These are phyloP conservation scores for Talaromyces pinophilus DNA, from an alignment of 2,329 filamentous ascomycete species.

Conservation along the genomic window DNA sequence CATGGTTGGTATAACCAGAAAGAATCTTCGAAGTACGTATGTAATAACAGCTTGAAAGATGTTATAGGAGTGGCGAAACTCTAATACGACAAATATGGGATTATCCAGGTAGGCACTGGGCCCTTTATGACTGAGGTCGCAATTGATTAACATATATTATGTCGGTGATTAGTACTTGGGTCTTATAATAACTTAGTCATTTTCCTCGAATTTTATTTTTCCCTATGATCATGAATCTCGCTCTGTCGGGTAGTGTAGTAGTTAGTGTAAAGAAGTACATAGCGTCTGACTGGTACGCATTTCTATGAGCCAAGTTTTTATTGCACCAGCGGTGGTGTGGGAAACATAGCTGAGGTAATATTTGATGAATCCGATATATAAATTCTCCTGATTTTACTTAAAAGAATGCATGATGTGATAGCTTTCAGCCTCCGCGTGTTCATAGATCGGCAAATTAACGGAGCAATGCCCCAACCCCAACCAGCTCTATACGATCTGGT, in stretches of 20 bases:
- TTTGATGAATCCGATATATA: neutral
- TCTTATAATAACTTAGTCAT: neutral
- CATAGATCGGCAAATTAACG: neutral
- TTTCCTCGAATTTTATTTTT: neutral
- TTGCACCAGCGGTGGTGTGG: neutral
- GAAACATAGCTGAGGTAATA: neutral
- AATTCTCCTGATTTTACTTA: neutral
- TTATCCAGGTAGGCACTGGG: neutral
- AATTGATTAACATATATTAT: neutral
- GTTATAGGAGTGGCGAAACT: neutral
- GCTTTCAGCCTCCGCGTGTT: neutral
- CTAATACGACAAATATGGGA: neutral
- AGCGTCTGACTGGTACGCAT: neutral
- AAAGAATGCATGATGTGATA: neutral
- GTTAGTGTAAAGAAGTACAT: neutral
- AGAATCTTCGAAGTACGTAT: neutral
- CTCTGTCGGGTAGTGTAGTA: neutral
- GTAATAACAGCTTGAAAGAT: neutral
- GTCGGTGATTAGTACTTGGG: too few relatives aligned
- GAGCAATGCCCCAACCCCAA: neutral
- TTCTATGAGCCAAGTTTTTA: neutral
- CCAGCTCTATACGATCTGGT: neutral
- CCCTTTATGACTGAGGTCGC: neutral
- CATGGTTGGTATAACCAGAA: neutral
- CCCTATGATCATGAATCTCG: neutral